Base-by-base conservation (phyloP, 345 rosid genomes). In the Camelina neglecta region DNA sequence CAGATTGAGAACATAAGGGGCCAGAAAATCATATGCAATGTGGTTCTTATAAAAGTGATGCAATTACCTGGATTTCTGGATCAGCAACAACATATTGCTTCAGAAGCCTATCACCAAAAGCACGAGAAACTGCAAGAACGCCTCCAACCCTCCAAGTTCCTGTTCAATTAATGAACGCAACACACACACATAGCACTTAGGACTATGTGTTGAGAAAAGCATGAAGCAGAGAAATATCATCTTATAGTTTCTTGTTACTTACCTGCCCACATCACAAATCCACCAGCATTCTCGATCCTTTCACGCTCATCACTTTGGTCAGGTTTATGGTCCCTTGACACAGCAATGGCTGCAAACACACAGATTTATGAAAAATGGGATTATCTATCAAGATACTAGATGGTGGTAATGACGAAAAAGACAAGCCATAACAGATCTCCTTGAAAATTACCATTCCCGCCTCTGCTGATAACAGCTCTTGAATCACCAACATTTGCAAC, bases 71-170 rank as follows among this genome's bases (percentile, higher is more conserved):
- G 76, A 90, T 95, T 82, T 95, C 99, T 45, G 99, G 99, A 79
- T 95, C 97, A 54, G 99, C 97, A 80, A 92, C 97, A 74, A 95
- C 99, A 73, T 88, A 95, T 79, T 90, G 99, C 84, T 95, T 95
- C 84, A 95, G 81, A 50, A 89, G 89, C 71, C 93, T 80, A 79
- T 92, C 97, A 70, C 99, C 99, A 88, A 95, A 95, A 42, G 99
- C 99, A 58, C 99, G 98, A 66, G 99, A 95, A 76, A 95, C 97
- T 16, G 99, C 98, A 83, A 95, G 97, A 59, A 95, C 93, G 11
- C 99, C 99, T 63, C 99, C 99, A 50, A 95, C 97, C 74, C 99
- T 89, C 99, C 99, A 95, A 48, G 99, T 95, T 65, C 99, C 99
- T 95, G 66, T 47, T 33, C 29, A 59, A 33, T 75, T 2, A 60